Conservation (phyloP, 352 stramenopile genomes). For the Phytophthora megakarya region DNA sequence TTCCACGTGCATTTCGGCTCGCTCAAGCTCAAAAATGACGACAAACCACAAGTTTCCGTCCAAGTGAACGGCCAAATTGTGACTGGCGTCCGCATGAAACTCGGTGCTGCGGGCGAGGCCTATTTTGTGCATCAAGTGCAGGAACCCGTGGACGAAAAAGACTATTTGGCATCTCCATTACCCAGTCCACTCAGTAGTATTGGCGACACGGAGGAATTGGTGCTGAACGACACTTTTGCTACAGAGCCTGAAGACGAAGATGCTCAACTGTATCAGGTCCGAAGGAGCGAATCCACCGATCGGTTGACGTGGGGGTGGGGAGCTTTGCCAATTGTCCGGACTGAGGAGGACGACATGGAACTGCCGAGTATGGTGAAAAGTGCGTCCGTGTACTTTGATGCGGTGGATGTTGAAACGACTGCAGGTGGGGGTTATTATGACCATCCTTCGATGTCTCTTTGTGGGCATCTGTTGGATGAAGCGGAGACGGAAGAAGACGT, state of each 20-base stretch:
- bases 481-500: conserved; percentile 48
- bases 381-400: conserved; percentile 81
- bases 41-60: conserved; percentile 56
- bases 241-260: conserved; percentile 37
- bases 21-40: conserved; percentile 40
- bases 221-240: conserved; percentile 16
- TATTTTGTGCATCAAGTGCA: conserved; percentile 79
- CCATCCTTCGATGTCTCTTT: conserved; percentile 76
- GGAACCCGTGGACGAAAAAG: conserved; percentile 59
- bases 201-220: conserved; percentile 16
- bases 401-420: conserved; percentile 51
- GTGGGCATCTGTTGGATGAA: conserved; percentile 59
- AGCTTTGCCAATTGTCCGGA: conserved; percentile 45
- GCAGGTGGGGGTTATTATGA: conserved; percentile 31
- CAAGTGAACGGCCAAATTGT: conserved; percentile 67
- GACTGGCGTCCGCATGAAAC: conserved; percentile 70
- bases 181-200: conserved; percentile 44
- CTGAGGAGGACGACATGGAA: conserved; percentile 18
- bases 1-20: conserved; percentile 87
- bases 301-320: conserved; percentile 64
- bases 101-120: conserved; percentile 67
- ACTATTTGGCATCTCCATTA: conserved; percentile 71
- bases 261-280: neutral
- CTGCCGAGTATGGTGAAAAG: conserved; percentile 65
- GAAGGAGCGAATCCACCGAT: conserved; percentile 31